Evolutionary conservation across 495 filamentous ascomycete species (phyloP).

Genomic region (Aspergillus nanangensis): DNA sequence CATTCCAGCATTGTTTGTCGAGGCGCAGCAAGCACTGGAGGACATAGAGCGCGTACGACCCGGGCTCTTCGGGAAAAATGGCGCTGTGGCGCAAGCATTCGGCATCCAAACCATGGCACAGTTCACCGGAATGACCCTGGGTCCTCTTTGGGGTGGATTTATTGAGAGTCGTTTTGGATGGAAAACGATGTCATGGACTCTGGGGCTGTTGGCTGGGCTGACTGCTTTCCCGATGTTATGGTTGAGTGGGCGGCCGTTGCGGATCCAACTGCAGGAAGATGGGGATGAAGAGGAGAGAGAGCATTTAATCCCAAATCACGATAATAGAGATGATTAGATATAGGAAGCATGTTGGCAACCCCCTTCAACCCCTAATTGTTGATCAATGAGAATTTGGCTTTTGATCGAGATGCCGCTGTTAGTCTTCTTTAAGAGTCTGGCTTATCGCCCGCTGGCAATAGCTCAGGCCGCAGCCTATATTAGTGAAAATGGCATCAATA

Average conservation of each 20-base stretch:
- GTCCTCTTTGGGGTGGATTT: conserved; percentile 61
- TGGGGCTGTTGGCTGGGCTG: conserved; percentile 24
- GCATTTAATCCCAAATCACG: conserved; percentile 1
- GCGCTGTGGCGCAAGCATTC: conserved; percentile 57
- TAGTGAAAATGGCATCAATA: too few relatives aligned
- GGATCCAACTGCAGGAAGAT: conserved; percentile 1
- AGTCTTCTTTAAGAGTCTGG: too few relatives aligned
- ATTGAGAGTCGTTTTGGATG: conserved; percentile 57
- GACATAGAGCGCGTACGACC: conserved; percentile 47
- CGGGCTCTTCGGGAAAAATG: conserved; percentile 40
- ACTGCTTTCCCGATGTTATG: conserved; percentile 27
- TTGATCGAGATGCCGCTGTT: too few relatives aligned
- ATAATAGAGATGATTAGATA: not conserved
- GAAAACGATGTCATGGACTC: conserved; percentile 41
- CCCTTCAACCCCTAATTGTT: too few relatives aligned
- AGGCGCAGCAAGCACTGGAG: conserved; percentile 62
- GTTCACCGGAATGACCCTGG: conserved; percentile 55
- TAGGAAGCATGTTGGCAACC: too few relatives aligned
- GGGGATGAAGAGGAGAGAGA: conserved; percentile 11
- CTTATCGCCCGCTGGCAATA: too few relatives aligned
- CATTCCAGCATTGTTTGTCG: conserved; percentile 53
- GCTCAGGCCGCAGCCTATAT: too few relatives aligned
- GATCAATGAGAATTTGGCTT: too few relatives aligned
- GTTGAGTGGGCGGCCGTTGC: conserved; percentile 8
- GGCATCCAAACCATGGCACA: conserved; percentile 54